Percentiles rank a stretch among this genome's conserved stretches.
Conservation (phyloP, 2,329 filamentous ascomycete genomes). For the Camptophora hylomeconis region DNA sequence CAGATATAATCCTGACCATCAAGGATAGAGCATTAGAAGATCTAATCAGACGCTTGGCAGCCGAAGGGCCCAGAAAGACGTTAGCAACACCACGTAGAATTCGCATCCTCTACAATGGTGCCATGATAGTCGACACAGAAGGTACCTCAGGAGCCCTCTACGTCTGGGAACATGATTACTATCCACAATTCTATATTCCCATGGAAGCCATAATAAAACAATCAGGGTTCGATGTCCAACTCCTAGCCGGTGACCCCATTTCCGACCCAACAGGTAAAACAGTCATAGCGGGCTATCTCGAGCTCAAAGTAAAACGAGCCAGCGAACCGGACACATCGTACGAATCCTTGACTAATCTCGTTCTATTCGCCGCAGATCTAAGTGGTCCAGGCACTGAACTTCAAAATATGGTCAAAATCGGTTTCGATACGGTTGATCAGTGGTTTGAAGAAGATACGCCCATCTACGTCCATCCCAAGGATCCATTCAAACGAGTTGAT, state of each 20-base stretch:
- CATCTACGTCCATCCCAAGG: conserved; percentile 15
- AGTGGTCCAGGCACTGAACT: not conserved
- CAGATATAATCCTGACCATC: too few species aligned
- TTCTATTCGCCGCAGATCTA: conserved; percentile 4
- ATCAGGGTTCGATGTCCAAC: conserved; percentile 2
- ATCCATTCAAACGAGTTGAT: conserved; percentile 18
- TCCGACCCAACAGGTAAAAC: not conserved
- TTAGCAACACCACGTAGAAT: conserved; percentile 3
- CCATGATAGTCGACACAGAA: conserved; percentile 20
- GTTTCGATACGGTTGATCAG: conserved; percentile 25
- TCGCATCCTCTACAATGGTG: conserved; percentile 5
- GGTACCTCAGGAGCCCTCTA: conserved; percentile 25
- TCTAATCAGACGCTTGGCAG: conserved; percentile 2
- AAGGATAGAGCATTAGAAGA: too few species aligned
- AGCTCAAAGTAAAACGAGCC: conserved; percentile 2
- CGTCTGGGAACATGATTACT: conserved; percentile 37
- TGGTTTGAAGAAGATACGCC: conserved; percentile 17
- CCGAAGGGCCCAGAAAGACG: conserved; percentile 3
- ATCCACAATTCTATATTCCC: conserved; percentile 37
- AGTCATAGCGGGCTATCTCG: conserved; percentile 1
- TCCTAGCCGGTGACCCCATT: conserved; percentile 3
- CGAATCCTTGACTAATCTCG: conserved; percentile 2
- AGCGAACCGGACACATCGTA: conserved; percentile 2
- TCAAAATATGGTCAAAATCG: conserved; percentile 20
- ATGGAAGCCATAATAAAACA: conserved; percentile 12